A percentile compares a stretch with the other conserved stretches of the same genome.
These are phyloP conservation scores for Colletotrichum acutatum DNA, from an alignment of 2,329 filamentous ascomycete genomes.

Conservation along the genomic window DNA sequence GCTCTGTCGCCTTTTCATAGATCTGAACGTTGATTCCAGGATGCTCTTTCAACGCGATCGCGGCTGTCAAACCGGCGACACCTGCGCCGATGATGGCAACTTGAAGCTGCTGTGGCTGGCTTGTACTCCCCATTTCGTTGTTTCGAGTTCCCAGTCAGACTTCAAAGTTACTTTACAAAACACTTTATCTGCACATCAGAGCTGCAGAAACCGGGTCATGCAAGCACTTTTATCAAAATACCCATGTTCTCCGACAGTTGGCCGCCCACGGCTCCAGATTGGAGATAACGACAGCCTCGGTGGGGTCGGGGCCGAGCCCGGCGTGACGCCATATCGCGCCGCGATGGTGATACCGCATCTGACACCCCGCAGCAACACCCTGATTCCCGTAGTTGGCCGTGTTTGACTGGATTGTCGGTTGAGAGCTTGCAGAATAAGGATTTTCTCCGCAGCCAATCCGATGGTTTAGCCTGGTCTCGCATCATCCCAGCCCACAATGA, in stretches of 20 bases:
- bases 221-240: slow-evolving; percentile 13
- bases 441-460: slow-evolving; percentile 15
- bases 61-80: slow-evolving; percentile 60
- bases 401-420: slow-evolving; percentile 4
- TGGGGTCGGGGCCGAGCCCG: slow-evolving; percentile 33
- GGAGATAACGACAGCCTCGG: slow-evolving; percentile 19
- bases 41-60: slow-evolving; percentile 55
- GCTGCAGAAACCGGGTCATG: neutral
- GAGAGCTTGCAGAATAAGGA: neutral
- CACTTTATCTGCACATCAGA: neutral
- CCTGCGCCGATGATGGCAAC: slow-evolving; percentile 62
- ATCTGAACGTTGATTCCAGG: slow-evolving; percentile 56
- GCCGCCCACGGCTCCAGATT: slow-evolving; percentile 1
- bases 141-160: neutral
- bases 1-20: slow-evolving; percentile 59
- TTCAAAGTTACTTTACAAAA: neutral
- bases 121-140: neutral
- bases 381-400: neutral
- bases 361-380: slow-evolving; percentile 20
- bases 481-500: slow-evolving; percentile 25
- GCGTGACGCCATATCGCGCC: slow-evolving; percentile 30
- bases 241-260: neutral
- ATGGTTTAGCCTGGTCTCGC: neutral
- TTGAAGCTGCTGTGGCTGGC: slow-evolving; percentile 41
- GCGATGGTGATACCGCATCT: slow-evolving; percentile 27